A percentile compares a stretch with the other conserved stretches of the same genome.
phyloP scores from a whole-genome alignment of 2,329 filamentous ascomycete genomes.

The Xylaria sp. region DNA sequence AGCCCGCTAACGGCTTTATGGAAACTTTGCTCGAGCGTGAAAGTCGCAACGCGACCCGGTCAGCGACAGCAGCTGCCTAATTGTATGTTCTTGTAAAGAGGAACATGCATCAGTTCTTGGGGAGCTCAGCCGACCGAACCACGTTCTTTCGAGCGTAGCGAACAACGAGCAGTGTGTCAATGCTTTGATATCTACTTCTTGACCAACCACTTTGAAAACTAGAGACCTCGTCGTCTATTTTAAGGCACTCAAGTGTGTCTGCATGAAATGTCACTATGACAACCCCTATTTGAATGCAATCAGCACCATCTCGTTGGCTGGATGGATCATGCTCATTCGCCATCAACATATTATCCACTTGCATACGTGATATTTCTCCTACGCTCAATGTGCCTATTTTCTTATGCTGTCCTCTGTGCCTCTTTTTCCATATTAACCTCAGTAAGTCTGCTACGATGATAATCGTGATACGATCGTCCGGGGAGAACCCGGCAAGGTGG shows the following conservation, averaged over 20 bases:
- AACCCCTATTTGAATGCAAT: slow-evolving; percentile 46
- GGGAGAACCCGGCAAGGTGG: slow-evolving; percentile 27
- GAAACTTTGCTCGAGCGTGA: slow-evolving; percentile 71
- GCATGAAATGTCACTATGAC: slow-evolving; percentile 37
- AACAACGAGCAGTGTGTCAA: slow-evolving; percentile 34
- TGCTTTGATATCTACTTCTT: slow-evolving; percentile 45
- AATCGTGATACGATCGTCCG: slow-evolving; percentile 14
- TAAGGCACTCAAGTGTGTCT: slow-evolving; percentile 30
- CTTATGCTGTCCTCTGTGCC: not conserved
- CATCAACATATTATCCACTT: slow-evolving; percentile 24
- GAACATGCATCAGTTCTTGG: slow-evolving; percentile 38
- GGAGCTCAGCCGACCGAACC: slow-evolving; percentile 50
- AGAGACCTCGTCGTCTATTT: slow-evolving; percentile 37
- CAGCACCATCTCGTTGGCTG: slow-evolving; percentile 46
- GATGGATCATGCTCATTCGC: slow-evolving; percentile 49
- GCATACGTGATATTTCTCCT: slow-evolving; percentile 13
- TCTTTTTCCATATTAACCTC: slow-evolving; percentile 25
- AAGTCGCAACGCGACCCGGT: slow-evolving; percentile 45
- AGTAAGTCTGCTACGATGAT: slow-evolving; percentile 1
- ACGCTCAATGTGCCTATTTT: slow-evolving; percentile 14
- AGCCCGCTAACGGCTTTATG: slow-evolving; percentile 58
- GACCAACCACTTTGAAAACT: slow-evolving; percentile 25
- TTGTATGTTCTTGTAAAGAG: slow-evolving; percentile 28
- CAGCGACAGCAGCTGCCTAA: slow-evolving; percentile 52
- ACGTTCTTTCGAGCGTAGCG: slow-evolving; percentile 51